Evolutionary conservation across 352 stramenopile species (phyloP), one percentile per base, ranked within the genome.

Genomic region (Phytophthora chlamydospora): DNA sequence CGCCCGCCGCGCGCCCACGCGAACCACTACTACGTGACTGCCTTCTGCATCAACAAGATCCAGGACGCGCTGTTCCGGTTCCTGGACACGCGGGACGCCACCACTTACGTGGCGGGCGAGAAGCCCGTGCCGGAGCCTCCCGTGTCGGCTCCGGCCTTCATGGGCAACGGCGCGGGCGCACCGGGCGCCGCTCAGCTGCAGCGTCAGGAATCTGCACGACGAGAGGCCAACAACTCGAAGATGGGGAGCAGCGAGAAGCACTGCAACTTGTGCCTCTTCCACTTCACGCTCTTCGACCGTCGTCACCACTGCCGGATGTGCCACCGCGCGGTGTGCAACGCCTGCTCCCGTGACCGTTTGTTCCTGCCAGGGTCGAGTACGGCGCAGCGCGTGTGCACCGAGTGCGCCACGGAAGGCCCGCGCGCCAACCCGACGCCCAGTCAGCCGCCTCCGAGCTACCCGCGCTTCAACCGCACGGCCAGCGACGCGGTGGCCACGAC

Each of bases 291-390:
- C 51, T 95, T 96, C 47, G 85, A 95, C 53, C 85, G 88, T 14
- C 87, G 88, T 45, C 88, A 96, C 59, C 88, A 96, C 60, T 96
- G 88, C 50, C 88, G 88, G 43, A 93, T 96, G 80, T 96, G 88
- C 54, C 85, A 95, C 57, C 86, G 87, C 19, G 87, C 88, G 1
- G 84, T 96, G 5, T 96, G 88, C 68, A 95, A 95, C 40, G 87
- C 88, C 1, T 96, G 88, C 59, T 95, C 86, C 35, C 80, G 85
- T 24, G 88, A 95, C 53, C 75, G 88, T 2, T 78, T 96, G 8
- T 94, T 96, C 64, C 55, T 96, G 42, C 85, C 88, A 0, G 82
- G 84, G 16, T 91, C 83, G 2, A 92, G 83, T 54, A 96, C 86
- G n/a, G 85, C 88, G 9, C 85, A 95, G 50, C 85, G 88, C n/a